A percentile compares a stretch with the other conserved stretches of the same genome.
phyloP scores from a whole-genome alignment of 2,329 filamentous ascomycete genomes.

The Hypoxylon sp. region DNA sequence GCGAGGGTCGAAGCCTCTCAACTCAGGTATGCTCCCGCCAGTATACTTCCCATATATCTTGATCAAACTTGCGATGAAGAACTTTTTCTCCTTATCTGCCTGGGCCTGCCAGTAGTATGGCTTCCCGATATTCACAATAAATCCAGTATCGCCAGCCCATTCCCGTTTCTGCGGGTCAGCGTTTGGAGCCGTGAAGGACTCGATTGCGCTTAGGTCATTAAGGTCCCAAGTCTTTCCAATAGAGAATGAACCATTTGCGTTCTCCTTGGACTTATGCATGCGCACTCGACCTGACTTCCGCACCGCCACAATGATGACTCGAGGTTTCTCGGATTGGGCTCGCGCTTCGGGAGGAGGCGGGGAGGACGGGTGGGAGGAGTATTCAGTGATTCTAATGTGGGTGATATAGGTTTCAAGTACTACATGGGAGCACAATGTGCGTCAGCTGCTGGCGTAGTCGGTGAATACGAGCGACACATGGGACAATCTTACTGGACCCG shows the following conservation, averaged over 20 bases:
- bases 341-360: slow-evolving; percentile 86
- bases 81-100: slow-evolving; percentile 96
- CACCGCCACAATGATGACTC: slow-evolving; percentile 94
- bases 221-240: slow-evolving; percentile 99
- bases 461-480: slow-evolving; percentile 29
- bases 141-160: slow-evolving; percentile 88
- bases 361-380: slow-evolving; percentile 82
- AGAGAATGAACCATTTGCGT: slow-evolving; percentile 92
- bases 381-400: slow-evolving; percentile 92
- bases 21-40: slow-evolving; percentile 82
- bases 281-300: slow-evolving; percentile 92
- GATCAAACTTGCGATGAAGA: slow-evolving; percentile 95
- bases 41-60: slow-evolving; percentile 99
- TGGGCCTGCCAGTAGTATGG: slow-evolving; percentile 98
- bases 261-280: slow-evolving; percentile 97
- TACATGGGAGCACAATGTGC: slow-evolving; percentile 55
- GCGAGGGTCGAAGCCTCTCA: slow-evolving; percentile 85
- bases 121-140: slow-evolving; percentile 90
- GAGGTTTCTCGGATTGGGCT: slow-evolving; percentile 83
- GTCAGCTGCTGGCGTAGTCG: slow-evolving; percentile 33
- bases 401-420: slow-evolving; percentile 97
- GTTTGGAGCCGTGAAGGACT: slow-evolving; percentile 80
- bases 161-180: slow-evolving; percentile 73
- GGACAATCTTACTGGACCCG: slow-evolving; percentile 78
- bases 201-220: slow-evolving; percentile 87